These are phyloP conservation scores for Cyathus striatus DNA, from an alignment of 768 basidiomycete genomes.

Conservation along the genomic window DNA sequence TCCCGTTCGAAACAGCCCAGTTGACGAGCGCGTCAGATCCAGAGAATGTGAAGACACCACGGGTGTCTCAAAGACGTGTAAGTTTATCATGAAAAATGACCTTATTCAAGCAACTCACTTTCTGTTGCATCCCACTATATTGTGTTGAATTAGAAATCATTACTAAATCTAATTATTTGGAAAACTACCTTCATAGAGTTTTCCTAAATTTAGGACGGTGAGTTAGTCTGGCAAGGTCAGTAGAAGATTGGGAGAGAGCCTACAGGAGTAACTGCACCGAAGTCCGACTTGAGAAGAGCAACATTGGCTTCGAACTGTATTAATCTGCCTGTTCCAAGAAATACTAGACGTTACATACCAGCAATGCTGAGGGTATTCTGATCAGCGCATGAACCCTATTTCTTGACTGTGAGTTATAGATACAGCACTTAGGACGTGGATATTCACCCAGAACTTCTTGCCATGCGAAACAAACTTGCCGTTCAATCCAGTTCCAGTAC, in stretches of 20 bases:
- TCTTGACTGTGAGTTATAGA: not conserved
- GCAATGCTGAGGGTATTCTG: constrained; percentile 20
- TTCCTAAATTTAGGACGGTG: constrained; percentile 12
- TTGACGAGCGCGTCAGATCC: constrained; percentile 25
- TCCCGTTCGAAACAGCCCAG: constrained; percentile 25
- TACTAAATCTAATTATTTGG: too few species aligned
- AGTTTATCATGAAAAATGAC: too few species aligned
- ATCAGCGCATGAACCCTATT: constrained; percentile 21
- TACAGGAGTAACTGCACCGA: constrained; percentile 32
- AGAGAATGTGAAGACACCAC: constrained; percentile 25
- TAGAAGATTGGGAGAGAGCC: not conserved
- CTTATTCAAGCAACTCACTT: too few species aligned
- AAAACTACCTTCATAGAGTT: constrained; percentile 33
- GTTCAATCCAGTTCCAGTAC: constrained; percentile 13
- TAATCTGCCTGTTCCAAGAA: not conserved
- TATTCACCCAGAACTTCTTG: constrained; percentile 22
- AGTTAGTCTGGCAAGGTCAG: not conserved
- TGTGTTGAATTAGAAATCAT: not conserved
- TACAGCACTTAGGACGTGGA: not conserved
- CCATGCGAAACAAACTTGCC: constrained; percentile 19
- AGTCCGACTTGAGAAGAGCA: constrained; percentile 25
- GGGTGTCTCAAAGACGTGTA: constrained; percentile 10
- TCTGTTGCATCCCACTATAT: constrained; percentile 33
- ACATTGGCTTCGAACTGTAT: constrained; percentile 15
- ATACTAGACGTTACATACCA: constrained; percentile 3